Conservation (phyloP, 2,329 filamentous ascomycete species). For the Colletotrichum lentis region DNA sequence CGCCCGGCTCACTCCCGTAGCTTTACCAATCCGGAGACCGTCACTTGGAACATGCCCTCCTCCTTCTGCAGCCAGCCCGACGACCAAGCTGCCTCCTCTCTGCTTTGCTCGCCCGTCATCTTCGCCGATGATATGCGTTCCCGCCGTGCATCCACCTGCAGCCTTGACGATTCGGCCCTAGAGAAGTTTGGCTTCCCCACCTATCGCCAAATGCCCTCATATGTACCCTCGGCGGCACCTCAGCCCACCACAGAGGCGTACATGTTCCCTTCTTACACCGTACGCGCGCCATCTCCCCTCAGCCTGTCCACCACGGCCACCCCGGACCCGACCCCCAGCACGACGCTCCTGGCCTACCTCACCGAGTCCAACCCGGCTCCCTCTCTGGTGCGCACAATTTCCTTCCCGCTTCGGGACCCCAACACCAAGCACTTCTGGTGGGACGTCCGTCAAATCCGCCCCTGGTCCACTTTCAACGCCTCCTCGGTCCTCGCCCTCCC, state of each 20-base stretch:
- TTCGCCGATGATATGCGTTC: constrained; percentile 58
- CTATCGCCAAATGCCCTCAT: constrained; percentile 76
- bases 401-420: constrained; percentile 71
- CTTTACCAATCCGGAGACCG: constrained; percentile 68
- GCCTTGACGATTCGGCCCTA: constrained; percentile 71
- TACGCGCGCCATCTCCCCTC: constrained; percentile 57
- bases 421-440: constrained; percentile 91
- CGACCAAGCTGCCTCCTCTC: constrained; percentile 49
- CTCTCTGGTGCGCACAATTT: constrained; percentile 80
- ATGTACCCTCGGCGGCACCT: constrained; percentile 50
- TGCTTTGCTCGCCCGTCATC: constrained; percentile 73
- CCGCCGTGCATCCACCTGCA: constrained; percentile 72
- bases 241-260: constrained; percentile 52
- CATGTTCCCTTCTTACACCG: constrained; percentile 55
- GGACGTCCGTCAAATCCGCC: constrained; percentile 87
- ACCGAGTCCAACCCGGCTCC: constrained; percentile 82
- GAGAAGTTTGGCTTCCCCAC: constrained; percentile 83
- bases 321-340: constrained; percentile 62
- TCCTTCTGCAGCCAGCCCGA: constrained; percentile 46
- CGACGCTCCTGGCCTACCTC: constrained; percentile 80
- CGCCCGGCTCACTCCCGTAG: constrained; percentile 63
- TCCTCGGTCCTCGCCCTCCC: constrained; percentile 76
- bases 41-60: constrained; percentile 49
- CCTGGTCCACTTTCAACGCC: constrained; percentile 83
- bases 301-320: constrained; percentile 50